phyloP scores from a whole-genome alignment of 192 early-diverging fungal species.

The Coemansia interrupta region DNA sequence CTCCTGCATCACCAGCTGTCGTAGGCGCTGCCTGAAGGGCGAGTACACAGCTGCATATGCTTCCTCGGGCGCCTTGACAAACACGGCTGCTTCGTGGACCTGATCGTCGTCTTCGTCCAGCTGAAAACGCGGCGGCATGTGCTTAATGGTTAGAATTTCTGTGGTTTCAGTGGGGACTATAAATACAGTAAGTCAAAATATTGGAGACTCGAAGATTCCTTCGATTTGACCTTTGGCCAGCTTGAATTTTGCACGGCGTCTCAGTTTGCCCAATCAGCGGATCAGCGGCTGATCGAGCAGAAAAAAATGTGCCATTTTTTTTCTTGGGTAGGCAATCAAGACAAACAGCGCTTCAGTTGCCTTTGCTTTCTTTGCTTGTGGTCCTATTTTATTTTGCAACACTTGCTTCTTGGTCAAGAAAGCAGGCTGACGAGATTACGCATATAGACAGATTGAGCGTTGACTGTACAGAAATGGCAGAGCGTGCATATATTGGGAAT shows the following conservation, averaged over 20 bases:
- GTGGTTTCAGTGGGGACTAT: constrained; percentile 1
- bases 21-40: constrained; percentile 20
- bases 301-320: too few relatives aligned
- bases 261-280: too few relatives aligned
- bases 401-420: too few relatives aligned
- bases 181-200: too few relatives aligned
- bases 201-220: too few relatives aligned
- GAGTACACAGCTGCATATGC: constrained; percentile 45
- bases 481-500: constrained; percentile 36
- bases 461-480: constrained; percentile 9
- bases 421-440: too few relatives aligned
- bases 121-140: constrained; percentile 39
- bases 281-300: neutral
- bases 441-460: neutral
- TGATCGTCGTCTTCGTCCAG: constrained; percentile 47
- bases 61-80: constrained; percentile 31
- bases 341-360: too few relatives aligned
- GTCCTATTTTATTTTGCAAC: too few relatives aligned
- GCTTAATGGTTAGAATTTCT: neutral
- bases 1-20: constrained; percentile 21
- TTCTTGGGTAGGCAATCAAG: too few relatives aligned
- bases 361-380: too few relatives aligned
- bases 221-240: too few relatives aligned
- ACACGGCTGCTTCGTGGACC: constrained; percentile 10
- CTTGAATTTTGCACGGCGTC: too few relatives aligned